phyloP scores from a whole-genome alignment of 495 filamentous ascomycete species.

The Xanthoparmelia taractica region DNA sequence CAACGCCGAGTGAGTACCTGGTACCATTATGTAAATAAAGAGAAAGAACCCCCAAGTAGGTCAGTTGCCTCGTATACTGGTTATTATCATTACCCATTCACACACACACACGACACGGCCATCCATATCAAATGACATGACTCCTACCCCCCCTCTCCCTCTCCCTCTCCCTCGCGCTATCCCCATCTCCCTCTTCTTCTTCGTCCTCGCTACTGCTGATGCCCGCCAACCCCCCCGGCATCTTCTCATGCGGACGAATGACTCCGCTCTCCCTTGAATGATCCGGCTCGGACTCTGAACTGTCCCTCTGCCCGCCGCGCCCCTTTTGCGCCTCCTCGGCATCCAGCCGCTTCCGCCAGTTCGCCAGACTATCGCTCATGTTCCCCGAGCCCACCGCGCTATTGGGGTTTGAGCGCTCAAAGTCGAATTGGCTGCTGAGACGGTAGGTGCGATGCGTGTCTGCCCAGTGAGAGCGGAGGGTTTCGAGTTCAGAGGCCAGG shows the following conservation, averaged over 20 bases:
- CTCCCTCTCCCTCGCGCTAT: too few species aligned
- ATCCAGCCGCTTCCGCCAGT: constrained; percentile 68
- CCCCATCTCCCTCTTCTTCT: too few species aligned
- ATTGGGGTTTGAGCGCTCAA: constrained; percentile 59
- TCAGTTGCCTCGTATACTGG: constrained; percentile 2
- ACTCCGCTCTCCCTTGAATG: constrained; percentile 9
- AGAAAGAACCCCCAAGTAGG: neutral
- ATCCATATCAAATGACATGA: neutral
- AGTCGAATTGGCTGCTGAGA: constrained; percentile 76
- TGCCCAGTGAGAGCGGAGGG: constrained; percentile 86
- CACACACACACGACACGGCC: neutral
- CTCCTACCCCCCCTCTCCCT: constrained; percentile 4
- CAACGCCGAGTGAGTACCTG: too few species aligned
- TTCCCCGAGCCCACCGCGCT: constrained; percentile 40
- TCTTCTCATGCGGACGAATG: constrained; percentile 22
- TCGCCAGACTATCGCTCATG: constrained; percentile 61
- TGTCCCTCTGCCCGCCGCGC: constrained; percentile 12
- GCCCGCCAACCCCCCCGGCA: constrained; percentile 19
- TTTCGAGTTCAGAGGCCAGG: constrained; percentile 83
- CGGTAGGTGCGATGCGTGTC: constrained; percentile 90
- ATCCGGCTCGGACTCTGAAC: constrained; percentile 1
- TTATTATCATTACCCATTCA: constrained; percentile 1
- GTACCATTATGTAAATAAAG: neutral
- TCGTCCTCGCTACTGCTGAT: constrained; percentile 17
- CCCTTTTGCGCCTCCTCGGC: constrained; percentile 42